Evolutionary conservation across 257 asterid genomes (phyloP), one percentile per base, ranked within the genome.

Genomic region (Scutellaria minor): DNA sequence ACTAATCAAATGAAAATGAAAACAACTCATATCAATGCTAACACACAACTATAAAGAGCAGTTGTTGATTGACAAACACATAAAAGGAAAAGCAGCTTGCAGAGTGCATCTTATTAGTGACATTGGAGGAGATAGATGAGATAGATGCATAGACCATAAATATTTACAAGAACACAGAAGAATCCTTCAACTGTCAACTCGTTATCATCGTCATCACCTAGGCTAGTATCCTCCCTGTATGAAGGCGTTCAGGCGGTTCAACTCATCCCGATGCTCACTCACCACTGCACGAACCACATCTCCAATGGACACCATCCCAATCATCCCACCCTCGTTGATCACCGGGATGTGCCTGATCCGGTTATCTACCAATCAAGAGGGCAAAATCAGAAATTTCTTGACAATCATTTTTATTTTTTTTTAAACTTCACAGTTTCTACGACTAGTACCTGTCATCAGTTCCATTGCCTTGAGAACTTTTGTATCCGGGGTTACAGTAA

Each of bases 211-310:
- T 78, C 83, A 76, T 79, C 83, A 24, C 58, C 66, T 44, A 13
- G 9, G 15, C 84, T 85, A 94, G 86, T 94, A 94, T 51, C 97
- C 98, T 20, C 99, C 99, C 71, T 94, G 99, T 66, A 94, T 94
- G 66, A 59, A 94, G 6, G 91, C 95, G 68, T 88, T 94, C 84
- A 94, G 65, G 64, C 98, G 97, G 82, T 89, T 66, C 83, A 92
- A 72, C 84, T 95, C 98, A 7, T 87, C 90, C 6, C 96, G 87
- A 75, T 95, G 94, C 91, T 95, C 99, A n/a, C 80, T 83, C 85
- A 95, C 98, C 18, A 95, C 99, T 24, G 99, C 97, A 65, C 98
- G 97, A 69, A 95, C 99, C 68, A 95, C 99, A 9, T 95, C 99
- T 55, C 99, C 99, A 10, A 92, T 92, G 42, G 98, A 95, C 73